Conservation (phyloP, 1,284 basidiomycete genomes). For the Amylostereum chailletii region DNA sequence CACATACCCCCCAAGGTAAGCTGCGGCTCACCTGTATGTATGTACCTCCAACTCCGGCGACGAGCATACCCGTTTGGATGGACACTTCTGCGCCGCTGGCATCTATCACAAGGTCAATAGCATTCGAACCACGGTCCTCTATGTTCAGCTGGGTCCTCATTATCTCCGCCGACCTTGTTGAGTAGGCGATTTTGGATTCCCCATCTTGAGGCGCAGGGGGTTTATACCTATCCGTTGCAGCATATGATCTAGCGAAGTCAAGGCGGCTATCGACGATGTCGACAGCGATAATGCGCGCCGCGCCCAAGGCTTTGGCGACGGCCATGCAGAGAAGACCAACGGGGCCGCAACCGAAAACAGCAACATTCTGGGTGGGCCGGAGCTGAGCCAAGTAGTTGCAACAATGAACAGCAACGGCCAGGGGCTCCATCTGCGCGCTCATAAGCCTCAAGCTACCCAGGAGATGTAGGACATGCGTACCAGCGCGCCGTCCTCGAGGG, state of each 20-base stretch:
- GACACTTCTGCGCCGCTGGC: conserved; percentile 87
- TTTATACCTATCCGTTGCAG: conserved; percentile 77
- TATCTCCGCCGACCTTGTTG: conserved; percentile 52
- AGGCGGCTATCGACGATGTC: conserved; percentile 82
- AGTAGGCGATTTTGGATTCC: conserved; percentile 65
- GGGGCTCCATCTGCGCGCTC: conserved; percentile 74
- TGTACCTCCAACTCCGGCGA: conserved; percentile 68
- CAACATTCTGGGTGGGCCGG: conserved; percentile 64
- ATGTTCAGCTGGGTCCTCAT: conserved; percentile 54
- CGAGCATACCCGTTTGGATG: conserved; percentile 74
- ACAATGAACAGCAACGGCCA: conserved; percentile 87
- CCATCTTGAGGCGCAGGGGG: conserved; percentile 57
- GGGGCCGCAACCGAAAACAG: conserved; percentile 86
- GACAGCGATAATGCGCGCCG: conserved; percentile 71
- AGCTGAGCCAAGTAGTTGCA: conserved; percentile 74
- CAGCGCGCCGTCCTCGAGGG: conserved; percentile 81
- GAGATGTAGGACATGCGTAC: conserved; percentile 26
- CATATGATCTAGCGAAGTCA: conserved; percentile 81
- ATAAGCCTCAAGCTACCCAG: neutral
- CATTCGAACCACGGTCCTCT: conserved; percentile 45
- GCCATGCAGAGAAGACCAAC: conserved; percentile 91
- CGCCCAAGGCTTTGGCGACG: conserved; percentile 85
- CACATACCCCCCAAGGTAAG: too few species aligned
- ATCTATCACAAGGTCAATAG: conserved; percentile 71
- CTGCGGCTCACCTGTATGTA: conserved; percentile 47